These are phyloP conservation scores for Neofusicoccum parvum DNA, from an alignment of 2,329 filamentous ascomycete species.

Conservation along the genomic window DNA sequence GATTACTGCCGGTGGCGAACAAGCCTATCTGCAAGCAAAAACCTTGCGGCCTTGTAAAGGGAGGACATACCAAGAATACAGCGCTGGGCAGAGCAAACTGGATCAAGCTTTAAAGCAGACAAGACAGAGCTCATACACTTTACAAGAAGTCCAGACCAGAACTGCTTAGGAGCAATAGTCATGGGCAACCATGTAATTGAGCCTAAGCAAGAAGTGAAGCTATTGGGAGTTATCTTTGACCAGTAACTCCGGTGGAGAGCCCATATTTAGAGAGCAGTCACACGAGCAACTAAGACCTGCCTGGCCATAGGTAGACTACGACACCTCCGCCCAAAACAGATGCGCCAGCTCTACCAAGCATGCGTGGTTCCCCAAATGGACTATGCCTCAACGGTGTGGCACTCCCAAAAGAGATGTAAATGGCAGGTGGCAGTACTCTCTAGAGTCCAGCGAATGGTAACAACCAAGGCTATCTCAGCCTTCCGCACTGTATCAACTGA, in stretches of 20 bases:
- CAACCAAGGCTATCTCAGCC: neutral
- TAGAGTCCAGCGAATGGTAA: neutral
- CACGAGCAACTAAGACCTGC: constrained; percentile 25
- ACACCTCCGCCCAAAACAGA: constrained; percentile 28
- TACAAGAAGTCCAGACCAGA: constrained; percentile 27
- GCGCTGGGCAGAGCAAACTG: constrained; percentile 30
- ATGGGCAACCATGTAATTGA: constrained; percentile 26
- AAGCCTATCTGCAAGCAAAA: constrained; percentile 24
- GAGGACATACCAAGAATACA: neutral
- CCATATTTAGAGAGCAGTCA: constrained; percentile 25
- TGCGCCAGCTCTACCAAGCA: constrained; percentile 30
- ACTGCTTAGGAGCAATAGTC: constrained; percentile 5
- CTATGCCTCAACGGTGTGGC: constrained; percentile 30
- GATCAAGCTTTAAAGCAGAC: constrained; percentile 32
- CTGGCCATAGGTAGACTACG: constrained; percentile 25
- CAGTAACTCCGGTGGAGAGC: constrained; percentile 28
- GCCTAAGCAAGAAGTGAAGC: constrained; percentile 27
- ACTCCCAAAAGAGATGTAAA: constrained; percentile 27
- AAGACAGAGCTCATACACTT: constrained; percentile 37
- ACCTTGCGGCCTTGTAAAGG: neutral
- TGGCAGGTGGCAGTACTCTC: constrained; percentile 3
- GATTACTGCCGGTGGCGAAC: constrained; percentile 25
- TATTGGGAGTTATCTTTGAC: constrained; percentile 32
- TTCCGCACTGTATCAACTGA: neutral
- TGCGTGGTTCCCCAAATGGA: constrained; percentile 29